Base-by-base conservation (phyloP, 768 basidiomycete species). In the Psilocybe tampanensis region DNA sequence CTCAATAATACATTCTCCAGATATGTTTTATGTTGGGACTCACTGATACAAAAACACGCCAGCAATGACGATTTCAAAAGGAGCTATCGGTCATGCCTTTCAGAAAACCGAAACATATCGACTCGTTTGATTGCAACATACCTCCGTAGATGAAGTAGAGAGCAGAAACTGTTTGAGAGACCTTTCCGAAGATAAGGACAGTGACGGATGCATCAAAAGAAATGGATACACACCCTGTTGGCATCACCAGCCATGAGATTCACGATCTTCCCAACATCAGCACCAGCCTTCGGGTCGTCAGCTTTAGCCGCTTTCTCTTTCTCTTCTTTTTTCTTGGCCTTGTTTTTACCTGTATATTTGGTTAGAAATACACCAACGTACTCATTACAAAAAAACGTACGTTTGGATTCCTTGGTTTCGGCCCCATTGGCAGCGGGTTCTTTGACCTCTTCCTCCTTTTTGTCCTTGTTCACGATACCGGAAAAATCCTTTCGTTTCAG, bases 241-340 rank as follows among this genome's bases (percentile, higher is more conserved):
- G 86, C 85, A 67, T 93, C 91, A 7, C 83, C 85, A 13, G 90
- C 86, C 92, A 95, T 95, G 33, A 95, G 72, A 61, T 93, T 92
- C 53, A 95, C 91, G 51, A 95, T 92, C 69, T 95, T 94, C 12
- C 94, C 94, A 12, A 90, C 79, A 67, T 94, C 90, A 8, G 94
- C 94, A 15, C 92, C 90, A 0, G 88, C 82, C 62, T 84, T 88
- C 1, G 86, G 83, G 26, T 90, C 80, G 44, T 80, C 78, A 17
- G 72, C 76, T 62, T 72, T 76, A 9, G 70, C 73, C 24, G 69
- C 69, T 44, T 72, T 75, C 53, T 74, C 75, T 54, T 75, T 75
- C 49, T 75, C 76, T 17, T 69, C 74, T 42, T 71, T 70, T 59
- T 70, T 70, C 48, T 74, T 69, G 13, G 66, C 67, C 33, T 74